Conservation (phyloP, 257 asterid species). For the Nicotiana tabacum region DNA sequence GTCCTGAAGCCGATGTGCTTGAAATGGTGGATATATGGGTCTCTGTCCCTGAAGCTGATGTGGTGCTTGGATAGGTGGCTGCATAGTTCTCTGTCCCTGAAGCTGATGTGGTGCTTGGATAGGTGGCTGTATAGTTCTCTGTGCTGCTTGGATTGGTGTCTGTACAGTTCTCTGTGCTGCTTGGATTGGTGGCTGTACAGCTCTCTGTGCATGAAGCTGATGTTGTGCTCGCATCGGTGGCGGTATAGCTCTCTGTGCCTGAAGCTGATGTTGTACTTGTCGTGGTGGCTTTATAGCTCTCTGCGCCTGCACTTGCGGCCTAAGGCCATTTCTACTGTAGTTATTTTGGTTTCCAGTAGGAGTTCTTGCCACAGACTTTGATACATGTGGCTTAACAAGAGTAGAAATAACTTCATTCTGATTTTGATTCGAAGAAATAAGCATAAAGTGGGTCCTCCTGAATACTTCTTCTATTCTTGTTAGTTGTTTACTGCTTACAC, state of each 20-base stretch:
- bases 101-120: not conserved
- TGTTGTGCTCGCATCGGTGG: constrained; percentile 15
- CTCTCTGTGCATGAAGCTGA: not conserved
- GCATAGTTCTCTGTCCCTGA: not conserved
- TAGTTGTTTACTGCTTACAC: constrained; percentile 48
- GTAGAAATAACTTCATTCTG: constrained; percentile 28
- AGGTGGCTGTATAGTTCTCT: not conserved
- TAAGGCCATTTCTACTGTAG: constrained; percentile 26
- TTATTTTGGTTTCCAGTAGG: constrained; percentile 24
- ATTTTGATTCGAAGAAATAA: constrained; percentile 36
- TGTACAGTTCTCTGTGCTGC: not conserved
- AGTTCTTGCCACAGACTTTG: constrained; percentile 25
- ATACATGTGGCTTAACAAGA: constrained; percentile 49
- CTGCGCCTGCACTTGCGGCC: constrained; percentile 19
- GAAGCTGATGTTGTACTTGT: not conserved
- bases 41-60: not conserved
- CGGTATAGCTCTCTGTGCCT: not conserved
- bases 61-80: not conserved
- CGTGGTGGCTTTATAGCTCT: constrained; percentile 11
- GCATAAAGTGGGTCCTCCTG: constrained; percentile 37
- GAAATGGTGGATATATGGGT: constrained; percentile 17
- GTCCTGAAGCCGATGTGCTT: not conserved
- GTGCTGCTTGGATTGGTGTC: not conserved
- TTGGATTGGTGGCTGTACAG: not conserved
- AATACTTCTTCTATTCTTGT: constrained; percentile 50